phyloP scores from a whole-genome alignment of 805 yeast species.

The Candida xyloterini region DNA sequence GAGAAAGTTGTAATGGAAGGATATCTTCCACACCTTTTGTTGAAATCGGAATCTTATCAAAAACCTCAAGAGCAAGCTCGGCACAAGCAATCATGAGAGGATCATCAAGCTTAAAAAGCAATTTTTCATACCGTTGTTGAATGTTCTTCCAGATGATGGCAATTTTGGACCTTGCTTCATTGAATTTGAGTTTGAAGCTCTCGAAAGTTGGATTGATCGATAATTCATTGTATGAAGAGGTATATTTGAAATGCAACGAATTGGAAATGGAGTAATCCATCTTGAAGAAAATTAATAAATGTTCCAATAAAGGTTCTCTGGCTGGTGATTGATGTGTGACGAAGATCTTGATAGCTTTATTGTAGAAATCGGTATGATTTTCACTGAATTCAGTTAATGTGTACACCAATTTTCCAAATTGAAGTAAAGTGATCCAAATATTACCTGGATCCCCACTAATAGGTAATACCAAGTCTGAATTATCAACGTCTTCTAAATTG shows the following conservation, averaged over 20 bases:
- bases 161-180: slow-evolving; percentile 56
- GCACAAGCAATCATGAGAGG: slow-evolving; percentile 44
- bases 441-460: slow-evolving; percentile 64
- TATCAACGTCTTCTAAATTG: slow-evolving; percentile 22
- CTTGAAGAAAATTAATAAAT: slow-evolving; percentile 60
- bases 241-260: slow-evolving; percentile 67
- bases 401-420: slow-evolving; percentile 62
- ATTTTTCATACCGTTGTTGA: slow-evolving; percentile 45
- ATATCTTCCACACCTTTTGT: slow-evolving; percentile 34
- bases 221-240: slow-evolving; percentile 66
- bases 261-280: slow-evolving; percentile 75
- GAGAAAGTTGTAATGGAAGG: slow-evolving; percentile 28
- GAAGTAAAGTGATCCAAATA: slow-evolving; percentile 70
- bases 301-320: slow-evolving; percentile 65
- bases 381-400: slow-evolving; percentile 40
- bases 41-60: slow-evolving; percentile 60
- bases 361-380: slow-evolving; percentile 28
- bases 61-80: slow-evolving; percentile 55
- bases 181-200: slow-evolving; percentile 59
- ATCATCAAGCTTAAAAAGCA: slow-evolving; percentile 39
- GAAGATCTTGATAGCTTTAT: slow-evolving; percentile 54
- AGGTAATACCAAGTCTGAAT: slow-evolving; percentile 38
- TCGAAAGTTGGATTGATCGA: slow-evolving; percentile 63
- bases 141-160: slow-evolving; percentile 64
- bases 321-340: slow-evolving; percentile 69